These are phyloP conservation scores for Nigrospora osmanthi DNA, from an alignment of 2,329 filamentous ascomycete genomes.

Conservation along the genomic window DNA sequence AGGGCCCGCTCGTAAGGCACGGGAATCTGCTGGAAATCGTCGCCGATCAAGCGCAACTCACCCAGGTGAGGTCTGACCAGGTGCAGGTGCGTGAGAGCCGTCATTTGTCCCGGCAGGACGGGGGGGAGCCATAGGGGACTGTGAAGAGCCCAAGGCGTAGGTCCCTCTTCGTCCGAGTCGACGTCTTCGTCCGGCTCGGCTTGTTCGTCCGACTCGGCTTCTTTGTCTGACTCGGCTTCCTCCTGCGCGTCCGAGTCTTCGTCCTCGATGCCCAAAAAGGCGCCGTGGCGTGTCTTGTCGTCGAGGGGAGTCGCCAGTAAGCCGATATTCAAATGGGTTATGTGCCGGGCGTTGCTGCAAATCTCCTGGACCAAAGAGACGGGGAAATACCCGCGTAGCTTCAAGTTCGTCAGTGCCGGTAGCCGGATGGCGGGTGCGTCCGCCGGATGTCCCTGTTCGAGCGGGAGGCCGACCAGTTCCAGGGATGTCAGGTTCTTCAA, in stretches of 20 bases:
- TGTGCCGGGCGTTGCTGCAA: not conserved
- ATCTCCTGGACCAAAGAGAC: not conserved
- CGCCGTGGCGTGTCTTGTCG: not conserved
- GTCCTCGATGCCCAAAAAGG: no score
- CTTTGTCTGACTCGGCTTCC: not conserved
- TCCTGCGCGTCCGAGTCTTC: no score
- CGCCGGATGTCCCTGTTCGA: not conserved
- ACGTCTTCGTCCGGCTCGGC: not conserved
- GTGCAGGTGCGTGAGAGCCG: constrained; percentile 3
- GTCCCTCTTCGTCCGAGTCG: not conserved
- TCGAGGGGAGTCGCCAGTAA: not conserved
- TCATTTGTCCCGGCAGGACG: not conserved
- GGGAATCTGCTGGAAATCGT: not conserved
- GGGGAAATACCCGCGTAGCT: constrained; percentile 4
- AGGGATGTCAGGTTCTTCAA: constrained; percentile 1
- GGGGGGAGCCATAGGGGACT: not conserved
- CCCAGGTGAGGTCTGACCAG: constrained; percentile 1
- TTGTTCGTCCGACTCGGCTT: not conserved
- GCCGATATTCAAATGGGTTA: constrained; percentile 1
- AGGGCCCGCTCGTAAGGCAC: constrained; percentile 1
- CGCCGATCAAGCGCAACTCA: not conserved
- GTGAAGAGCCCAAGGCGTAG: not conserved
- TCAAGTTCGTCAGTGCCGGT: constrained; percentile 1
- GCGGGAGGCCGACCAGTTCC: not conserved
- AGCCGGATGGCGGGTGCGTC: not conserved